These are phyloP conservation scores for Peltaster fructicola DNA, from an alignment of 2,329 filamentous ascomycete genomes.

Conservation along the genomic window DNA sequence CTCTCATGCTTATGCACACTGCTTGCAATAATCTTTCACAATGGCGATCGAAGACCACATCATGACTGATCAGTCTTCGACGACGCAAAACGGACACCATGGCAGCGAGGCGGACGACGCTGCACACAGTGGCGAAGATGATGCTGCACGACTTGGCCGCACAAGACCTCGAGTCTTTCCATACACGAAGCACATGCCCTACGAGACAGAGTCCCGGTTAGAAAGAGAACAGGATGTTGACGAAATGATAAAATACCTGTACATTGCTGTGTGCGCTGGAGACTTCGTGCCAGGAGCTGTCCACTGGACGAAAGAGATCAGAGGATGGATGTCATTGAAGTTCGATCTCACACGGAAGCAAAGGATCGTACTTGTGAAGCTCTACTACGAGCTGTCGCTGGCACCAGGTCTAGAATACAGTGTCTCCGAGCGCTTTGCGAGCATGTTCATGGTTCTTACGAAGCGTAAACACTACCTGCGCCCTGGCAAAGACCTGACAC, in stretches of 20 bases:
- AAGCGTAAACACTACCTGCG: conserved; percentile 96
- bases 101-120: conserved; percentile 11
- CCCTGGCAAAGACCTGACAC: conserved; percentile 68
- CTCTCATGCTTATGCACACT: too few species aligned
- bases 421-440: conserved; percentile 76
- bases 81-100: conserved; percentile 21
- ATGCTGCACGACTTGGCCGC: conserved; percentile 44
- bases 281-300: conserved; percentile 87
- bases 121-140: conserved; percentile 5
- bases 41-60: conserved; percentile 24
- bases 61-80: too few species aligned
- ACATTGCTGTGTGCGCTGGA: conserved; percentile 76
- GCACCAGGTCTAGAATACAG: conserved; percentile 73
- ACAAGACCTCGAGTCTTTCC: conserved; percentile 70
- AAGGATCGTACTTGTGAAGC: conserved; percentile 63
- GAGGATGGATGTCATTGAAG: conserved; percentile 89
- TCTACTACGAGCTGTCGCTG: conserved; percentile 88
- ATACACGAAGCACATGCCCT: conserved; percentile 82
- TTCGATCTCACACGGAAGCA: conserved; percentile 84
- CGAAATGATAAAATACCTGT: conserved; percentile 84
- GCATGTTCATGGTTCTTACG: conserved; percentile 92
- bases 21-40: too few species aligned
- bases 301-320: conserved; percentile 93
- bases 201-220: conserved; percentile 62
- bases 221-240: conserved; percentile 63